Conservation (phyloP, 345 rosid genomes). For the Corymbia maculata region DNA sequence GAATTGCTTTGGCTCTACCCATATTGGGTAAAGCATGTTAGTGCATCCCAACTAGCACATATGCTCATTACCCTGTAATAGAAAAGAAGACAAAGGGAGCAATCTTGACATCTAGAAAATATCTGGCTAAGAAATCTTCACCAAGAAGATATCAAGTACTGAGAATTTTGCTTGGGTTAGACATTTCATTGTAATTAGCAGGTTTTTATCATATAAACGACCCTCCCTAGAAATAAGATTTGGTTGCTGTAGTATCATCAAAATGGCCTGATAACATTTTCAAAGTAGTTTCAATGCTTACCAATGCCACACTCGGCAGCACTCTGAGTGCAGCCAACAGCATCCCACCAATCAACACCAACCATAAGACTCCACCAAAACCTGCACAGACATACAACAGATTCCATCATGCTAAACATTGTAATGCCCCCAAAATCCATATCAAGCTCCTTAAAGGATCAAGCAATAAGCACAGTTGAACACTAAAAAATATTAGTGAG, state of each 20-base stretch:
- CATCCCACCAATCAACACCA: constrained; percentile 99
- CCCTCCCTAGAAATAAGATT: background rate
- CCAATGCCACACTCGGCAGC: constrained; percentile 99
- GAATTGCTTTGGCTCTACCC: background rate
- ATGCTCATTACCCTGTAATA: background rate
- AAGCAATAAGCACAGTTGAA: background rate
- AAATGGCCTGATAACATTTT: background rate
- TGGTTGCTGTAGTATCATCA: background rate
- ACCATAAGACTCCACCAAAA: constrained; percentile 99
- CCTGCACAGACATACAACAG: constrained; percentile 32
- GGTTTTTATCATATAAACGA: background rate
- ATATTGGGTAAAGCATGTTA: background rate
- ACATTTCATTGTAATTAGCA: background rate
- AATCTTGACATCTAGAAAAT: background rate
- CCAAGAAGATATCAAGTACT: background rate
- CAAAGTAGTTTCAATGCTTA: constrained; percentile 8
- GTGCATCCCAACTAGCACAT: background rate
- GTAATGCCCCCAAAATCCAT: background rate
- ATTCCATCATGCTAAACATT: background rate
- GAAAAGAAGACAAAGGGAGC: background rate
- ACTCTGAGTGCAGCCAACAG: constrained; percentile 99
- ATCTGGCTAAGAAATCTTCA: background rate
- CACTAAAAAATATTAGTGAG: background rate
- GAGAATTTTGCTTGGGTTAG: background rate
- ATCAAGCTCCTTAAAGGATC: background rate